Conservation (phyloP, 192 early-diverging fungal species). For the Coemansia sp. region DNA sequence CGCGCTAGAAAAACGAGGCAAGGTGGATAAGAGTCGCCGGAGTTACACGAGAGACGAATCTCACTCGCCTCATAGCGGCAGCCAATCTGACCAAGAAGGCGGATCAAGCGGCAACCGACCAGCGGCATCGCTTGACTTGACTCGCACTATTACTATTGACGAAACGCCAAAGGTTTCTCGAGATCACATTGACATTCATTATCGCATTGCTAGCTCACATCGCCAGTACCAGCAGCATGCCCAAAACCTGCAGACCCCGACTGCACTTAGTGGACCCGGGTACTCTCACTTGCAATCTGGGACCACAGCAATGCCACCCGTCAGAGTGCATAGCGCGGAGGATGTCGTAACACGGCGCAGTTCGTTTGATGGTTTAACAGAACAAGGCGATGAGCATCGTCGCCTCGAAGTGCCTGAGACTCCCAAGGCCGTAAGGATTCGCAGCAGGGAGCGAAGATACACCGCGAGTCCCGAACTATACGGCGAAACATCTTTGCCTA, state of each 20-base stretch:
- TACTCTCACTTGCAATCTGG: conserved; percentile 15
- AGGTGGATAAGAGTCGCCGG: not conserved
- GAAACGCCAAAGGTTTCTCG: conserved; percentile 33
- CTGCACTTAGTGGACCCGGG: conserved; percentile 17
- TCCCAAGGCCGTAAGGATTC: not conserved
- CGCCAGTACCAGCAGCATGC: conserved; percentile 30
- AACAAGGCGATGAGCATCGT: not conserved
- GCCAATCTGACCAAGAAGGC: not conserved
- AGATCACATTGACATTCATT: conserved; percentile 51
- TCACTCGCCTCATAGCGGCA: not conserved
- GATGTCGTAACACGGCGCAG: conserved; percentile 1
- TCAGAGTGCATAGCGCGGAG: conserved; percentile 23
- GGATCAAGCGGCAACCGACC: not conserved
- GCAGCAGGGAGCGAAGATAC: conserved; percentile 1
- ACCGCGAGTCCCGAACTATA: not conserved
- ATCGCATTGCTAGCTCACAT: conserved; percentile 14
- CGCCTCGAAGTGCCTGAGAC: not conserved
- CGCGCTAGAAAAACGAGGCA: not conserved
- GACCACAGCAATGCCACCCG: not conserved
- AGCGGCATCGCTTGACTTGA: conserved; percentile 19
- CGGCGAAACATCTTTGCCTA: conserved; percentile 2
- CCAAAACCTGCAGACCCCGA: conserved; percentile 23
- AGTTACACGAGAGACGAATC: not conserved
- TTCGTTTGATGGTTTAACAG: not conserved
- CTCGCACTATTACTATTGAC: conserved; percentile 48